Evolutionary conservation across 257 asterid species (phyloP).

Genomic region (Phtheirospermum japonicum): DNA sequence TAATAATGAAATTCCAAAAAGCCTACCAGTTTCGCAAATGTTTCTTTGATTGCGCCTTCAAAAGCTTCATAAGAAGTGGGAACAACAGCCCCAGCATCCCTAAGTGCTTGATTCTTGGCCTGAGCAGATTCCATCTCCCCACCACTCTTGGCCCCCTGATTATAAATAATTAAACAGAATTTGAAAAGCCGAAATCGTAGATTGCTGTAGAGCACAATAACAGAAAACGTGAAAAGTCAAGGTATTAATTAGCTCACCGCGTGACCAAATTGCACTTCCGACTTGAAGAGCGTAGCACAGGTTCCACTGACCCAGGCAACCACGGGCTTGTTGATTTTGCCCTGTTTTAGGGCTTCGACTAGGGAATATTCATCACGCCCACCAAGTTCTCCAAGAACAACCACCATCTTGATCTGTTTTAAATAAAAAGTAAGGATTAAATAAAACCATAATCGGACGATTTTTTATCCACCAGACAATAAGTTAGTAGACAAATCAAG

Average conservation of each 20-base stretch:
- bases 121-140: slow-evolving; percentile 99
- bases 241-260: slow-evolving; percentile 64
- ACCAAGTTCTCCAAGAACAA: slow-evolving; percentile 99
- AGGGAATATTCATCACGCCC: slow-evolving; percentile 98
- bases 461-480: slow-evolving; percentile 7
- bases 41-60: slow-evolving; percentile 77
- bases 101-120: slow-evolving; percentile 94
- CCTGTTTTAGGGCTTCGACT: slow-evolving; percentile 95
- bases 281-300: slow-evolving; percentile 92
- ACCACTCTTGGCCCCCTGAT: slow-evolving; percentile 99
- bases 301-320: slow-evolving; percentile 99
- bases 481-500: too few relatives aligned
- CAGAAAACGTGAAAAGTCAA: not conserved
- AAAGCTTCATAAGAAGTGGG: slow-evolving; percentile 97
- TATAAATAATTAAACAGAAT: slow-evolving; percentile 18
- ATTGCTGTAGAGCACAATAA: not conserved
- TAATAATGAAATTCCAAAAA: not conserved
- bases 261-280: slow-evolving; percentile 99
- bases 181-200: slow-evolving; percentile 19
- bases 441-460: slow-evolving; percentile 10
- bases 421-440: slow-evolving; percentile 26
- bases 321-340: slow-evolving; percentile 89
- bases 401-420: slow-evolving; percentile 79
- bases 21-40: slow-evolving; percentile 73
- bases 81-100: slow-evolving; percentile 92